Percentiles rank a stretch among this genome's conserved stretches.
These are phyloP conservation scores for Paramecium primaurelia DNA, from an alignment of 73 alveolate species.

Conservation along the genomic window DNA sequence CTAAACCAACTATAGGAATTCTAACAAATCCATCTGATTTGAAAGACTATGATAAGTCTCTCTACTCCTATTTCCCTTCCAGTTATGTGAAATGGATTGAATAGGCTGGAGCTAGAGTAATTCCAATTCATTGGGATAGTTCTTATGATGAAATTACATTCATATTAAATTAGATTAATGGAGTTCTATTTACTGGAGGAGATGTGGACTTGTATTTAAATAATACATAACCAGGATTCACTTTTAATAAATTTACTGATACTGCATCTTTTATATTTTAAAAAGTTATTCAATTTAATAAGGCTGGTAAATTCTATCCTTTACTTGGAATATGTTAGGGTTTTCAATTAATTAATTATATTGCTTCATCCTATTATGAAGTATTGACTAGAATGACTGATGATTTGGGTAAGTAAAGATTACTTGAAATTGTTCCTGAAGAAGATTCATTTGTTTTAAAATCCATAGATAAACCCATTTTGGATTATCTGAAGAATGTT, in stretches of 20 bases:
- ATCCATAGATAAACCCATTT: neutral
- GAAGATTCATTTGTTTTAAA: neutral
- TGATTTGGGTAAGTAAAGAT: constrained; percentile 10
- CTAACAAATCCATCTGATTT: neutral
- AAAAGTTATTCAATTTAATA: constrained; percentile 45
- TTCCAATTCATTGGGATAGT: constrained; percentile 57
- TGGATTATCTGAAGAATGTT: neutral
- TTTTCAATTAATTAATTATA: constrained; percentile 43
- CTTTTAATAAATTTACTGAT: constrained; percentile 54
- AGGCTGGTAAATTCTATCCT: constrained; percentile 63
- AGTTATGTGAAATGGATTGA: constrained; percentile 57
- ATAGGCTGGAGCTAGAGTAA: constrained; percentile 64
- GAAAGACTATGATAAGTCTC: neutral
- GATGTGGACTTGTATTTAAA: constrained; percentile 49
- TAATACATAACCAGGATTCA: constrained; percentile 50
- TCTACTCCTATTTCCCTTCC: constrained; percentile 36
- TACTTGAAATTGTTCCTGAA: neutral
- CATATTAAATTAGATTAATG: constrained; percentile 48
- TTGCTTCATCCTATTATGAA: neutral
- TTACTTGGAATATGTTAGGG: constrained; percentile 64
- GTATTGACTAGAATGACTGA: constrained; percentile 13
- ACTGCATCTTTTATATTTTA: constrained; percentile 46
- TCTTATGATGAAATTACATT: constrained; percentile 37
- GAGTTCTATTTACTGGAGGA: constrained; percentile 65
- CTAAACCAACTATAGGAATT: neutral